Evolutionary conservation across 2,329 filamentous ascomycete genomes (phyloP).

Genomic region (Thielaviopsis euricoi): DNA sequence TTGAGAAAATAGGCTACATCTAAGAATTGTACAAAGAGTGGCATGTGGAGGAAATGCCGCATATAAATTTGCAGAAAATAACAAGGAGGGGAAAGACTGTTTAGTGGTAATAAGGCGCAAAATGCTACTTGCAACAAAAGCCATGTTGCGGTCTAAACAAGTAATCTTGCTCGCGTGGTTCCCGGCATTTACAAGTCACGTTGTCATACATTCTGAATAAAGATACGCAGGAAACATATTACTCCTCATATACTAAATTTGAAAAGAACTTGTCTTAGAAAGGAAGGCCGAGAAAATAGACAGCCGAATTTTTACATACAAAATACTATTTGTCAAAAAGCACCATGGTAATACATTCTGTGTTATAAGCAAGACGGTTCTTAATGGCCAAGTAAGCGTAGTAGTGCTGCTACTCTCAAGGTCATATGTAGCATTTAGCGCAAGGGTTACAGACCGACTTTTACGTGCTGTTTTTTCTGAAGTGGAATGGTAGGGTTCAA

Average conservation of each 20-base stretch:
- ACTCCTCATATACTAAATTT: no score
- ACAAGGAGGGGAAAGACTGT: no score
- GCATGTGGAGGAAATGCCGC: neutral
- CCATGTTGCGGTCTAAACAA: neutral
- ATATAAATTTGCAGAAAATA: no score
- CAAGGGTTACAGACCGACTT: neutral
- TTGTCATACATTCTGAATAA: neutral
- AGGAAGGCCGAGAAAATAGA: neutral
- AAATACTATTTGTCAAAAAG: no score
- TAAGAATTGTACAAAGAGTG: neutral
- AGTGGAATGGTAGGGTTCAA: neutral
- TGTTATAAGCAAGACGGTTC: neutral
- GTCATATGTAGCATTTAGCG: neutral
- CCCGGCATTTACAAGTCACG: neutral
- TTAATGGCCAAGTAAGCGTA: neutral
- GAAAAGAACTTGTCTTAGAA: neutral
- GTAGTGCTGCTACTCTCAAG: neutral
- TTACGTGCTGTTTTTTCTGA: neutral
- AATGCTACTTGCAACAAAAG: neutral
- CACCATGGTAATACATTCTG: no score
- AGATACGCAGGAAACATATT: neutral
- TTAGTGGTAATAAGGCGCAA: no score
- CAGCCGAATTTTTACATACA: no score
- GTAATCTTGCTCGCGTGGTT: neutral
- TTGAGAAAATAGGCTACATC: neutral